A percentile compares a stretch with the other conserved stretches of the same genome.
phyloP scores from a whole-genome alignment of 768 basidiomycete genomes.

The Suillus weaverae region DNA sequence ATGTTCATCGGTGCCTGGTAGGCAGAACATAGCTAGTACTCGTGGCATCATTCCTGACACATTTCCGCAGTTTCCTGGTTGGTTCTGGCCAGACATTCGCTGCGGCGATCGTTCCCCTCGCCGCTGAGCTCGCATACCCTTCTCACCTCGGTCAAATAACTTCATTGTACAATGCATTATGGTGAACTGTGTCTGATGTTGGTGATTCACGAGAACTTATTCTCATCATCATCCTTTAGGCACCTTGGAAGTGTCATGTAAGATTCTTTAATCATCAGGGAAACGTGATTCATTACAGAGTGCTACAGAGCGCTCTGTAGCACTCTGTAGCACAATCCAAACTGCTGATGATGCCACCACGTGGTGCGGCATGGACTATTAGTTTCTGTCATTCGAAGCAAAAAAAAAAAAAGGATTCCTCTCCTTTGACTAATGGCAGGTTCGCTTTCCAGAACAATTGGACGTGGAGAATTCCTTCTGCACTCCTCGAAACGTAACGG shows the following conservation, averaged over 20 bases:
- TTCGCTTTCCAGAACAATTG: conserved; percentile 15
- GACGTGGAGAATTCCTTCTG: conserved; percentile 22
- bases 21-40: conserved; percentile 3
- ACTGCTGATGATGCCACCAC: too few relatives aligned
- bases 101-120: conserved; percentile 44
- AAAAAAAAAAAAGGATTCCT: not conserved
- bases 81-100: conserved; percentile 46
- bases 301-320: too few relatives aligned
- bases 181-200: conserved; percentile 28
- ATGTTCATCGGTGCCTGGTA: conserved; percentile 48
- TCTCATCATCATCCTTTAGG: conserved; percentile 24
- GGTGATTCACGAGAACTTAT: not conserved
- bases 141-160: conserved; percentile 47
- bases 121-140: conserved; percentile 48
- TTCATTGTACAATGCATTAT: conserved; percentile 44
- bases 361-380: conserved; percentile 64
- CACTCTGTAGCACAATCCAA: too few relatives aligned
- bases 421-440: conserved; percentile 17
- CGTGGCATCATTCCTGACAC: not conserved
- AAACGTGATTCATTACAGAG: too few relatives aligned
- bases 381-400: not conserved
- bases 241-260: conserved; percentile 37
- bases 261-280: too few relatives aligned
- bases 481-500: not conserved
- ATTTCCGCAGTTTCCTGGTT: conserved; percentile 32